Conservation (phyloP, 768 basidiomycete species). For the Pleurotus platypus region DNA sequence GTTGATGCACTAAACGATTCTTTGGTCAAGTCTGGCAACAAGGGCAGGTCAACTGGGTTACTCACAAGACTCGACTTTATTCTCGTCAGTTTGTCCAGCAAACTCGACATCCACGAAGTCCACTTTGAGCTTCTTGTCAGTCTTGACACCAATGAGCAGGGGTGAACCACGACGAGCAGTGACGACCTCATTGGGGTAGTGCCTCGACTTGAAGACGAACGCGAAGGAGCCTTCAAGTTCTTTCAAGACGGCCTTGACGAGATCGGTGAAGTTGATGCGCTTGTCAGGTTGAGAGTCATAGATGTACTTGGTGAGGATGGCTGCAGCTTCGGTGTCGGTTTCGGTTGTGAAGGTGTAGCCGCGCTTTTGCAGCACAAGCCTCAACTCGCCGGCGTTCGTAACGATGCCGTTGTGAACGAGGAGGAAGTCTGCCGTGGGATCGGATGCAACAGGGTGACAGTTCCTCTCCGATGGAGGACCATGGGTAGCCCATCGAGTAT, state of each 20-base stretch:
- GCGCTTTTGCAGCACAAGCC: conserved; percentile 90
- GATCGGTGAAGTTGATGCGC: conserved; percentile 80
- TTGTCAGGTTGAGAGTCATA: conserved; percentile 91
- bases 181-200: conserved; percentile 95
- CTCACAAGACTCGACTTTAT: conserved; percentile 37
- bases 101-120: conserved; percentile 99
- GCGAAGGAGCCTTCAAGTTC: conserved; percentile 99
- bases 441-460: conserved; percentile 93
- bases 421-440: conserved; percentile 77
- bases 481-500: conserved; percentile 99
- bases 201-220: conserved; percentile 95
- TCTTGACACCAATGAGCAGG: conserved; percentile 96
- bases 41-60: conserved; percentile 9
- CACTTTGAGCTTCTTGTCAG: conserved; percentile 99
- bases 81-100: conserved; percentile 54
- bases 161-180: conserved; percentile 97
- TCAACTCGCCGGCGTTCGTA: conserved; percentile 87
- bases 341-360: conserved; percentile 94
- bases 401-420: conserved; percentile 99
- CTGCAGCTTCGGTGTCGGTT: conserved; percentile 97
- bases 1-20: conserved; percentile 30
- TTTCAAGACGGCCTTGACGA: conserved; percentile 94
- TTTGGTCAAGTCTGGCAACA: neutral
- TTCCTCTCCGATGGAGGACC: conserved; percentile 85
- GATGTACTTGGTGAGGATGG: conserved; percentile 93